Evolutionary conservation across 306 rosid genomes (phyloP), one percentile per base, ranked within the genome.

Genomic region (Adenanthera pavonina): DNA sequence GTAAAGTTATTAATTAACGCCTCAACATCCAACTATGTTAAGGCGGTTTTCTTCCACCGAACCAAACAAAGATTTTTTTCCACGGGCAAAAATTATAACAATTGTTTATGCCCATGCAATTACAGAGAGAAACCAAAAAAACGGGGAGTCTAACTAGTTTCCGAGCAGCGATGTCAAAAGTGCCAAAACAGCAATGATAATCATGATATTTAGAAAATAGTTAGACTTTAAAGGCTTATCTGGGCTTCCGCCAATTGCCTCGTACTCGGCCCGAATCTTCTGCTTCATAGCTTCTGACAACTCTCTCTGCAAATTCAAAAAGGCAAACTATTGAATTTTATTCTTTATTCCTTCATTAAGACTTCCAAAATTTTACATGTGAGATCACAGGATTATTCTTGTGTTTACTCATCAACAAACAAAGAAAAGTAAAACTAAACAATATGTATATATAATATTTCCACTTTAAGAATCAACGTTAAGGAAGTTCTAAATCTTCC

Each of bases 261-360:
- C 89, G 79, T 93, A 92, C 82, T 93, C 99, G 43, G 94, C 97
- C 43, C 97, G 96, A 64, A 92, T 92, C 97, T 93, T 96, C 93
- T 96, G 92, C 97, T 87, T 96, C 99, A 92, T 93, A 44, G 85
- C 4, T 2, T 89, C 91, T 65, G 98, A 96, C 78, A 96, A 88
- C 92, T 89, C 97, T 85, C 78, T 92, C 97, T 92, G 99, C 98
- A 96, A 25, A 91, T 87, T 90, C 97, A 95, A 86, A 93, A 87
- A 87, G 89, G 84, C 83, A 92, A 79, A 87, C 96, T 87, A 86
- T 43, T 88, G 92, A 95, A 89, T 89, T 92, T 92, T 95, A 87
- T 91, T 91, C 92, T 91, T 78, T 80, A 86, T 89, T 84, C 77
- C 97, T 88, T 91, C 92, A 86, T 82, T 85, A 83, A 87, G 85